These are phyloP conservation scores for Phalaenopsis equestris DNA, from an alignment of 106 monocot species.

Conservation along the genomic window DNA sequence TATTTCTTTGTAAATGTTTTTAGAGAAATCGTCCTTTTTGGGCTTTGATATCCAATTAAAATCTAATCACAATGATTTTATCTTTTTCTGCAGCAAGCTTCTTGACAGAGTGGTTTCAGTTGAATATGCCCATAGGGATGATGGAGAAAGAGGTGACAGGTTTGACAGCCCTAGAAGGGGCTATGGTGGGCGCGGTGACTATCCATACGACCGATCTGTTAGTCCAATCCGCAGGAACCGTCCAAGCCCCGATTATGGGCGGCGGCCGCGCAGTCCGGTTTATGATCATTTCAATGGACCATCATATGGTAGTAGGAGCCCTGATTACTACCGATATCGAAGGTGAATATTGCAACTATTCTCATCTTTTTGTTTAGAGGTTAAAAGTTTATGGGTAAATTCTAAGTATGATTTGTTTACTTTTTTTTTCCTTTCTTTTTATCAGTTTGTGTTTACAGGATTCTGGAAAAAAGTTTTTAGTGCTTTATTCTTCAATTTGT, in stretches of 20 bases:
- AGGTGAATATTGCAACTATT: constrained; percentile 25
- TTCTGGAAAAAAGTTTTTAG: not conserved
- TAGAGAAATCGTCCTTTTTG: not conserved
- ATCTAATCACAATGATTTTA: not conserved
- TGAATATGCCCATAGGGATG: constrained; percentile 92
- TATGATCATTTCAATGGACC: constrained; percentile 35
- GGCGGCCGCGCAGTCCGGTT: constrained; percentile 31
- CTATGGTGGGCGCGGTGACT: constrained; percentile 30
- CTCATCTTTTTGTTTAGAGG: not conserved
- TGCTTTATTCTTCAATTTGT: too few relatives aligned
- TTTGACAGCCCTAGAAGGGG: constrained; percentile 58
- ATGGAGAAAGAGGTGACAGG: constrained; percentile 56
- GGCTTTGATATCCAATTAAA: not conserved
- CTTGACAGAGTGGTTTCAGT: constrained; percentile 86
- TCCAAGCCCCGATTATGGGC: constrained; percentile 59
- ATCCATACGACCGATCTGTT: constrained; percentile 55
- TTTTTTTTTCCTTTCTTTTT: not conserved
- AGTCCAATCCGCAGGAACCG: constrained; percentile 51
- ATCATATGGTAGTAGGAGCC: constrained; percentile 42
- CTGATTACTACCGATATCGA: constrained; percentile 48
- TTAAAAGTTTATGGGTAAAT: not conserved
- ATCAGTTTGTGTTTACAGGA: not conserved
- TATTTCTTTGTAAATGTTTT: not conserved
- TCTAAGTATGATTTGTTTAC: too few relatives aligned
- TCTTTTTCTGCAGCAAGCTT: constrained; percentile 52